A percentile compares a stretch with the other conserved stretches of the same genome.
These are phyloP conservation scores for Nitzschia sp. DNA, from an alignment of 108 stramenopile genomes.

Conservation along the genomic window DNA sequence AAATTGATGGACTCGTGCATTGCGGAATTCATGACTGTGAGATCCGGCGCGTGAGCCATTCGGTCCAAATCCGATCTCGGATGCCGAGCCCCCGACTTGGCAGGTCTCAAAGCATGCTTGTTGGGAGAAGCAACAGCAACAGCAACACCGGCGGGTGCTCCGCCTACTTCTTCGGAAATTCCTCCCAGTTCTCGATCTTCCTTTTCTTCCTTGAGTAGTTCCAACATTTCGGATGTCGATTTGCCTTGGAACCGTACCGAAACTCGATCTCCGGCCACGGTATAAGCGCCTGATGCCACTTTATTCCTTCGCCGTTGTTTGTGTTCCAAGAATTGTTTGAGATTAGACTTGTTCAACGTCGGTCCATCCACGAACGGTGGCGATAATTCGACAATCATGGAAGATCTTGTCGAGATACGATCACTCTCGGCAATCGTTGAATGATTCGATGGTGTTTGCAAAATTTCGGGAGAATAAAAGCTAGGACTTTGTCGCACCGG, in stretches of 20 bases:
- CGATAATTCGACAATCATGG: not conserved
- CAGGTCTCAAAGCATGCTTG: not conserved
- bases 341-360: not conserved
- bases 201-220: not conserved
- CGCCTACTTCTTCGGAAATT: not conserved
- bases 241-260: conserved; percentile 5
- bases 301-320: too few species aligned
- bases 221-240: not conserved
- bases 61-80: not conserved
- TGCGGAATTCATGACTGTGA: not conserved
- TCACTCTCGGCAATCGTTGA: conserved; percentile 18
- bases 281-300: not conserved
- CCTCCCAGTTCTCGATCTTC: not conserved
- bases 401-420: not conserved
- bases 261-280: not conserved
- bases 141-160: not conserved
- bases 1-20: not conserved
- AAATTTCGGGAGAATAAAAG: too few species aligned
- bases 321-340: not conserved
- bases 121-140: not conserved
- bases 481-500: not conserved
- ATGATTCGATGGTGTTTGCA: not conserved
- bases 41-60: not conserved
- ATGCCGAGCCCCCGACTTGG: not conserved
- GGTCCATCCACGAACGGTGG: not conserved